A percentile compares a stretch with the other conserved stretches of the same genome.
Conservation (phyloP, 805 yeast species). For the Nakazawaea ambrosiae region DNA sequence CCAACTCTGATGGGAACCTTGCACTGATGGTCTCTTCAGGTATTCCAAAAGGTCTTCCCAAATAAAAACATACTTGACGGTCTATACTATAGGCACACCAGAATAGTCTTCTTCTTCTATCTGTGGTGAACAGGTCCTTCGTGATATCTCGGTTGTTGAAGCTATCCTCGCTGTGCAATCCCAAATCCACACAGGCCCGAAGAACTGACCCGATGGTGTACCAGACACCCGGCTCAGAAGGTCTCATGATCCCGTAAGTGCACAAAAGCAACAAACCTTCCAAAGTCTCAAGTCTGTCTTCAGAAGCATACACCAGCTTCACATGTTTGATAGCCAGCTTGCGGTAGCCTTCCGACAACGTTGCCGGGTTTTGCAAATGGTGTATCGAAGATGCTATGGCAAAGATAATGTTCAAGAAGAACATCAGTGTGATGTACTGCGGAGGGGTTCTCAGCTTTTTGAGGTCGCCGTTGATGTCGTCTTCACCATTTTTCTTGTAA, state of each 20-base stretch:
- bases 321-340: conserved; percentile 55
- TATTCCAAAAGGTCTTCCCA: conserved; percentile 84
- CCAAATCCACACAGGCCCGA: conserved; percentile 76
- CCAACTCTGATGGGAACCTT: conserved; percentile 65
- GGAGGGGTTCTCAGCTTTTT: conserved; percentile 31
- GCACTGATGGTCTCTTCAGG: conserved; percentile 75
- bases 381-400: conserved; percentile 76
- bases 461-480: not conserved
- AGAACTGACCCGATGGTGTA: conserved; percentile 76
- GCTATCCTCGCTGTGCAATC: conserved; percentile 64
- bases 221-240: conserved; percentile 92
- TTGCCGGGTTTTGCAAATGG: conserved; percentile 58
- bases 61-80: conserved; percentile 76
- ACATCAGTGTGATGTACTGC: conserved; percentile 47
- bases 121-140: conserved; percentile 51
- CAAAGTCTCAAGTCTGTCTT: conserved; percentile 61
- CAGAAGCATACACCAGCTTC: conserved; percentile 48
- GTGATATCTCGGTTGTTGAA: conserved; percentile 20
- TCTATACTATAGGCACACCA: conserved; percentile 90
- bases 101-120: conserved; percentile 67
- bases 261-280: conserved; percentile 68
- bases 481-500: conserved; percentile 23
- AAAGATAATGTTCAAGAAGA: conserved; percentile 68
- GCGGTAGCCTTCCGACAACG: conserved; percentile 64
- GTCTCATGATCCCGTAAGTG: conserved; percentile 76